Evolutionary conservation across 208 protist species (phyloP), one percentile per base, ranked within the genome.

Genomic region (Jaenimonas drosophilae): DNA sequence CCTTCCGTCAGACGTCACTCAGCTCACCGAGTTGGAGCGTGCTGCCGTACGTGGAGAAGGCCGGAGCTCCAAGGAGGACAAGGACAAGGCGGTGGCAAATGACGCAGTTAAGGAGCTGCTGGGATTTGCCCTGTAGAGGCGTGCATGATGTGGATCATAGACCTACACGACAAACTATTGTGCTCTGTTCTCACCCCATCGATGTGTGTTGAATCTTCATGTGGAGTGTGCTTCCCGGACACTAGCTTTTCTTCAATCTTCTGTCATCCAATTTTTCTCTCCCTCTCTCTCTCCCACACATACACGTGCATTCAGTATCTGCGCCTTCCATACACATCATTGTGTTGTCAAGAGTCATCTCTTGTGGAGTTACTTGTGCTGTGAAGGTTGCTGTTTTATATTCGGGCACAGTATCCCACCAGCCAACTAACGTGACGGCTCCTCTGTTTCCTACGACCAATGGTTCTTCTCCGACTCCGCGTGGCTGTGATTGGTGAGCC

Each of bases 401-500:
- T n/a, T n/a, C n/a, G n/a, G n/a, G n/a, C n/a, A n/a, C n/a, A n/a
- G n/a, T n/a, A n/a, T n/a, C n/a, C n/a, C n/a, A n/a, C n/a, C n/a
- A n/a, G n/a, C n/a, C n/a, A n/a, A n/a, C n/a, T n/a, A n/a, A n/a
- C n/a, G n/a, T n/a, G n/a, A n/a, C n/a, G n/a, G n/a, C n/a, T n/a
- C n/a, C n/a, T n/a, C n/a, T n/a, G n/a, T n/a, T n/a, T n/a, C n/a
- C n/a, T 21, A 43, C 12, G 17, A 17, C 7, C 39, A 26, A 96
- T 96, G 88, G 88, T 94, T 3, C 53, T 86, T 25, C 60, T 96
- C 21, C 78, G 85, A 17, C 60, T 90, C 27, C 81, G 81, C 21
- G 58, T 96, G 16, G 82, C 76, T 2, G 75, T 96, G n/a, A 43
- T 96, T 31, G 88, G 88, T 30, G 84, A 86, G 29, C 65, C 80